Evolutionary conservation across 2,329 filamentous ascomycete species (phyloP).

Genomic region (Aureobasidium sp.): DNA sequence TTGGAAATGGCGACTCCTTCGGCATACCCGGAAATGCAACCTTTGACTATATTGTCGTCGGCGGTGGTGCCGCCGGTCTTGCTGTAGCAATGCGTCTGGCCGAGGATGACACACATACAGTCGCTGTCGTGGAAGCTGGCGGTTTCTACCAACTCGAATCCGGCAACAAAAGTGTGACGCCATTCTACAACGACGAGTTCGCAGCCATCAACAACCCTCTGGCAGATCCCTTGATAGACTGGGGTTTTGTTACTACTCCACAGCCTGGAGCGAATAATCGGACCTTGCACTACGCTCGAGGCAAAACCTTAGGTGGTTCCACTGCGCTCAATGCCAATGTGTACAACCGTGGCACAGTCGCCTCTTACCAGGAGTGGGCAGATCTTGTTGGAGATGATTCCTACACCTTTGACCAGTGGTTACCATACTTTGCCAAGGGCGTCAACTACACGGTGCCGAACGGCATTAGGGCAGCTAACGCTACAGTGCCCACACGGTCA

Average conservation of each 20-base stretch:
- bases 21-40: slow-evolving; percentile 9
- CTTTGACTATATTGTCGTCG: slow-evolving; percentile 21
- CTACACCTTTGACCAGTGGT: slow-evolving; percentile 19
- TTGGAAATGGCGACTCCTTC: neutral
- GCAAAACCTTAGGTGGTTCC: slow-evolving; percentile 20
- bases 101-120: slow-evolving; percentile 12
- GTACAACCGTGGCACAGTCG: slow-evolving; percentile 14
- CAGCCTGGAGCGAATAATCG: slow-evolving; percentile 17
- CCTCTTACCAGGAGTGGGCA: slow-evolving; percentile 26
- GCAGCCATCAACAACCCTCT: slow-evolving; percentile 7
- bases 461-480: too few species aligned
- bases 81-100: slow-evolving; percentile 16
- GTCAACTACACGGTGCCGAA: too few species aligned
- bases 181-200: slow-evolving; percentile 17
- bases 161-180: slow-evolving; percentile 22
- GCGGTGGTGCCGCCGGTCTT: slow-evolving; percentile 18
- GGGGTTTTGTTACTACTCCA: slow-evolving; percentile 20
- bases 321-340: too few species aligned
- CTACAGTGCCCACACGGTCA: too few species aligned
- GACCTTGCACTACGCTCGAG: slow-evolving; percentile 18
- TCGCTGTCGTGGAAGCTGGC: slow-evolving; percentile 21
- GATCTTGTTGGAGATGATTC: slow-evolving; percentile 27
- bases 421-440: too few species aligned
- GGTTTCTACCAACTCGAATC: slow-evolving; percentile 16
- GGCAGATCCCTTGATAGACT: slow-evolving; percentile 21